Evolutionary conservation across 2,329 filamentous ascomycete species (phyloP).

Genomic region (Aspergillus novofumigatus): DNA sequence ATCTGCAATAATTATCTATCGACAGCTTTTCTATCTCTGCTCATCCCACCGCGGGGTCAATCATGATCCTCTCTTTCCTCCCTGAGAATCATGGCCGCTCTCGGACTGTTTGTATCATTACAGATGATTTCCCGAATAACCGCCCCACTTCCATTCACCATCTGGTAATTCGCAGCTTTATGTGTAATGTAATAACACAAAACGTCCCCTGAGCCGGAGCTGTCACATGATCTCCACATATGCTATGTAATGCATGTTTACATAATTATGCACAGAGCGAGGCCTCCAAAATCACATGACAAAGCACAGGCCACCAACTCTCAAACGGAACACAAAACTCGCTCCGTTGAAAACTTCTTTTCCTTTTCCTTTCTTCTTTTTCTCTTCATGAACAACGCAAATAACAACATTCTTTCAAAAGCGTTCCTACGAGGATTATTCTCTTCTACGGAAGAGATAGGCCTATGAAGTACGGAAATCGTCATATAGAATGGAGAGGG

Average conservation of each 20-base stretch:
- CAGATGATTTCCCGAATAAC: not conserved
- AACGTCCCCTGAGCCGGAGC: not conserved
- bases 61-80: not conserved
- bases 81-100: constrained; percentile 12
- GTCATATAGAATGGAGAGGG: constrained; percentile 54
- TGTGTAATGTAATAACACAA: not conserved
- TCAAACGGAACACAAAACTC: constrained; percentile 9
- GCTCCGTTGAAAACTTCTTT: constrained; percentile 17
- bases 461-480: constrained; percentile 57
- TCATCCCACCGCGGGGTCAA: constrained; percentile 23
- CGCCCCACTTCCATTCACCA: not conserved
- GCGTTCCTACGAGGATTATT: constrained; percentile 52
- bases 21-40: not conserved
- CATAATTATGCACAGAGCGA: not conserved
- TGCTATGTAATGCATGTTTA: not conserved
- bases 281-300: constrained; percentile 17
- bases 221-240: not conserved
- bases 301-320: constrained; percentile 11
- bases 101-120: constrained; percentile 1
- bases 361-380: constrained; percentile 28
- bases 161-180: not conserved
- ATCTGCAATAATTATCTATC: not conserved
- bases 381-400: constrained; percentile 55
- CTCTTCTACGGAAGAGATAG: constrained; percentile 23
- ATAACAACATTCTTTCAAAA: constrained; percentile 53